Percentiles rank a stretch among this genome's conserved stretches.
Evolutionary conservation across 2,329 filamentous ascomycete species (phyloP).

Genomic region (Pseudogymnoascus verrucosus): DNA sequence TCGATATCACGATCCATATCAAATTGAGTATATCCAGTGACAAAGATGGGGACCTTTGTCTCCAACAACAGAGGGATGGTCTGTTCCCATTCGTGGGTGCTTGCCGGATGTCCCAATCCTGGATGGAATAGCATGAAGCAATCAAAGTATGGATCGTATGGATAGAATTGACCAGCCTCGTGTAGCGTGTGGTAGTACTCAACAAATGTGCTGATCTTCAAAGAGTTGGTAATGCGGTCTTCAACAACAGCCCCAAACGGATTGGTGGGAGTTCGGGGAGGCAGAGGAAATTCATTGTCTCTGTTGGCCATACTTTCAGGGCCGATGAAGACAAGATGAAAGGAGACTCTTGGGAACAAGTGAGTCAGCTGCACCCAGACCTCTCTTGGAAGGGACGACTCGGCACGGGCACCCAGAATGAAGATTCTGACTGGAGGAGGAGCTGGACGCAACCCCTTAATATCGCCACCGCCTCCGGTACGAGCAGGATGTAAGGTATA

Average conservation of each 20-base stretch:
- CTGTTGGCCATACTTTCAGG: constrained; percentile 94
- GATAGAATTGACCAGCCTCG: constrained; percentile 80
- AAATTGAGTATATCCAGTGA: constrained; percentile 90
- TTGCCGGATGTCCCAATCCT: constrained; percentile 87
- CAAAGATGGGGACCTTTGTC: constrained; percentile 91
- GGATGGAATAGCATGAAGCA: constrained; percentile 97
- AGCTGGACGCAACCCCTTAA: constrained; percentile 74
- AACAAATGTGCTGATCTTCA: constrained; percentile 97
- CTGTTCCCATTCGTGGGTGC: constrained; percentile 86
- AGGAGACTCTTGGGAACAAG: constrained; percentile 83
- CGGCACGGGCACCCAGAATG: constrained; percentile 88
- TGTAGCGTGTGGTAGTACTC: constrained; percentile 98
- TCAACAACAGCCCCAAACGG: constrained; percentile 93
- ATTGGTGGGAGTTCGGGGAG: constrained; percentile 74
- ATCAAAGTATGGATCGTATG: constrained; percentile 97
- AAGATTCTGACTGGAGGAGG: constrained; percentile 88
- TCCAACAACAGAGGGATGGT: constrained; percentile 84
- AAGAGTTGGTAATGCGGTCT: constrained; percentile 74
- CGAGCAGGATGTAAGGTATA: constrained; percentile 88
- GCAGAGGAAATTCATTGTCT: constrained; percentile 85
- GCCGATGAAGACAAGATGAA: constrained; percentile 91
- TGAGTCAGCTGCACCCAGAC: constrained; percentile 93
- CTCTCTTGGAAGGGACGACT: constrained; percentile 88
- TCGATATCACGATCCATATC: constrained; percentile 91
- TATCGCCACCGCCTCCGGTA: constrained; percentile 62